phyloP scores from a whole-genome alignment of 1,284 basidiomycete genomes.

The Marasmius tenuissimus region DNA sequence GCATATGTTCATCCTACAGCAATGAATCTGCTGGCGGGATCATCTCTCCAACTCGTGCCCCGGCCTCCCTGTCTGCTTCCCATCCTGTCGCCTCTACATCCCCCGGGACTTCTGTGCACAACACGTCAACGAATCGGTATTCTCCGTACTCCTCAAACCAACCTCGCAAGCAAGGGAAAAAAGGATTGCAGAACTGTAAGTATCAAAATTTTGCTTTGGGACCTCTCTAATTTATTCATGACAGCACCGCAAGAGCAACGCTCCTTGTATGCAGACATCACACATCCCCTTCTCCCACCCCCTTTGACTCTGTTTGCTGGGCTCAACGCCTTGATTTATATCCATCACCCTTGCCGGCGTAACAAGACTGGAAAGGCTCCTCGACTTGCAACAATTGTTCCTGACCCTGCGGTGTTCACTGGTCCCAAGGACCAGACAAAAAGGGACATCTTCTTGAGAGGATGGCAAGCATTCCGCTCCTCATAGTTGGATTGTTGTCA shows the following conservation, averaged over 20 bases:
- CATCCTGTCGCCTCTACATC: background rate
- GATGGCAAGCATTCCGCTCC: background rate
- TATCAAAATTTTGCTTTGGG: background rate
- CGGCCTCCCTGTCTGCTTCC: no score
- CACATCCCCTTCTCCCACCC: background rate
- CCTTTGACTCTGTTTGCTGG: background rate
- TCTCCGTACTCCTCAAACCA: no score
- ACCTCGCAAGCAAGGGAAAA: no score
- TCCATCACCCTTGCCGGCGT: background rate
- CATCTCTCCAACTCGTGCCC: no score
- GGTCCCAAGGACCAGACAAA: background rate
- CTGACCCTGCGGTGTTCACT: conserved; percentile 2
- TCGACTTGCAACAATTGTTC: background rate
- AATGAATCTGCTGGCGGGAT: no score
- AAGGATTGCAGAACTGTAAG: no score
- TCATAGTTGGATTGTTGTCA: background rate
- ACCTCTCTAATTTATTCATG: no score
- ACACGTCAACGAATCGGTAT: no score
- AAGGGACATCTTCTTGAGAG: background rate
- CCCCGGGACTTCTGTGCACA: background rate
- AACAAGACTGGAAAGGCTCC: background rate
- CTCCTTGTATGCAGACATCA: background rate
- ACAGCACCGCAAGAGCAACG: background rate
- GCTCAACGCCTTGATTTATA: background rate
- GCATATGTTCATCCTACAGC: no score